Base-by-base conservation (phyloP, 306 rosid genomes). In the Pyrus betulifolia region DNA sequence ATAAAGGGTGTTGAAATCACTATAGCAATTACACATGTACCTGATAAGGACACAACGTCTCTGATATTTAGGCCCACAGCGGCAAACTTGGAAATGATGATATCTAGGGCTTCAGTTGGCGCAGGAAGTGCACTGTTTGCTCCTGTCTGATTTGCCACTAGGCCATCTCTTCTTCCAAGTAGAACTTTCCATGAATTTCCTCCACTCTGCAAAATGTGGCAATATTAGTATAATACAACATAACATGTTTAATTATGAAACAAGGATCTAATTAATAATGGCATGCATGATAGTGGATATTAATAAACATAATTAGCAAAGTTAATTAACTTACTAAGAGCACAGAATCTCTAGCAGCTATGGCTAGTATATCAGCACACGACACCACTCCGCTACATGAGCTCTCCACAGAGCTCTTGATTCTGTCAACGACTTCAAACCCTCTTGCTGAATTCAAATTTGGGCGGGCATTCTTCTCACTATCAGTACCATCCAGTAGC, bases 271-370 rank as follows among this genome's bases (percentile, higher is more conserved):
- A 10, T 9, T 49, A 15, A 15, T 15, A 15, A 51, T 51, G 55
- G 21, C 55, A 51, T 51, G 21, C 55, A 17, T 51, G 55, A 38
- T 38, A 38, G 42, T 38, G 42, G 10, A 38, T 7, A 38, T 38
- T 38, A 38, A 38, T 51, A 49, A 51, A 51, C 21, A 51, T 51
- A 51, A 51, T 51, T 14, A 49, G 54, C 19, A 49, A 49, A 49
- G 55, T 51, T 51, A 15, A 23, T 58, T 23, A 27, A 49, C 80
- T 86, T 90, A 94, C 96, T 40, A 94, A 83, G 49, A 88, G 44
- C 44, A 94, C 93, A 67, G 98, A 89, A 77, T 94, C 97, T 85
- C 92, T 81, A 6, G 97, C 97, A 33, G 93, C 96, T 30, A 94
- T 74, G 74, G 98, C 66, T 46, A 94, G 65, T 70, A 94, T 88